Base-by-base conservation (phyloP, 805 yeast species). In the Candida nitratophila region DNA sequence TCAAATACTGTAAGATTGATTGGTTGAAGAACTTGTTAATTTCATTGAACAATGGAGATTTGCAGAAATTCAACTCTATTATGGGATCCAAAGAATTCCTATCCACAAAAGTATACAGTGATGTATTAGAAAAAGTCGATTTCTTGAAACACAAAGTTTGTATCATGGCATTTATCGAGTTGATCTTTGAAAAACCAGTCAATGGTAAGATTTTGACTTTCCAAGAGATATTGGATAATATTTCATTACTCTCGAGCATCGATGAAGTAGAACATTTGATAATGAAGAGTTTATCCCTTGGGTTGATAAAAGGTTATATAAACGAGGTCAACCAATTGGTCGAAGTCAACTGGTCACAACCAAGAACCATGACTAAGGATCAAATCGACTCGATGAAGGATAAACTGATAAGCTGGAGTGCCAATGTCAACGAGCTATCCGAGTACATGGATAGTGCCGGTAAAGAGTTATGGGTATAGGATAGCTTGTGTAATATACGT, bases 311-410 rank as follows among this genome's bases (percentile, higher is more conserved):
- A 63, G 99, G 99, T n/a, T 73, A 77, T 42, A 91, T 93, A 54
- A 95, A 93, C 61, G 95, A 93, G 68, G 86, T 89, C 37, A 77
- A 78, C 41, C 78, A 83, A 61, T 69, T 83, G 14, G 85, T 93
- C 45, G 80, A 83, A 30, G 81, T 93, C 40, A 80, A 85, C 24
- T 93, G 99, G 99, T 83, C 91, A 49, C 98, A 93, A 71, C 98
- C 99, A 47, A 76, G 98, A 57, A 86, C 89, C 44, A 83, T 93
- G 74, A 87, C 87, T 57, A 72, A 71, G 50, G 77, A 77, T 37
- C 99, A 93, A 70, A 84, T 91, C 46, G 76, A 72, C 45, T 73
- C 73, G 37, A 87, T 93, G 85, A 79, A 80, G 51, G 71, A 73
- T 42, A 84, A 86, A 55, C 74, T 93, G 58, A 71, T 71, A 24